Conservation (phyloP, 1,284 basidiomycete genomes). For the Malassezia sp. region DNA sequence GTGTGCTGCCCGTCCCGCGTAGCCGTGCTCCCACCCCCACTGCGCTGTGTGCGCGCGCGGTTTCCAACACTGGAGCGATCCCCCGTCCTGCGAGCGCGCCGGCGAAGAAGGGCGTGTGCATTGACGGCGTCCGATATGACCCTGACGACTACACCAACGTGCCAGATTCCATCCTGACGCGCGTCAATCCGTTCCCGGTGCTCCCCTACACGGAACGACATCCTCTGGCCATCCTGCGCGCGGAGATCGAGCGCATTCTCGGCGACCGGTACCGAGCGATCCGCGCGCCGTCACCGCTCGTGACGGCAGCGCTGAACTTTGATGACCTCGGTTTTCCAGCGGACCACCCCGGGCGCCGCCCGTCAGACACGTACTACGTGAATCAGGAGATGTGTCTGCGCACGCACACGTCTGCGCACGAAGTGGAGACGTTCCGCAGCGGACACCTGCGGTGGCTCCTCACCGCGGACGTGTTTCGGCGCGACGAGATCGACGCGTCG, state of each 20-base stretch:
- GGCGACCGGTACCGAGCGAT: constrained; percentile 46
- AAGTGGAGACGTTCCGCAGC: constrained; percentile 74
- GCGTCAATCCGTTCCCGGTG: constrained; percentile 54
- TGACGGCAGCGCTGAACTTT: constrained; percentile 85
- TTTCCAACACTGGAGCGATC: too few species aligned
- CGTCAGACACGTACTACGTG: constrained; percentile 90
- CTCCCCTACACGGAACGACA: constrained; percentile 69
- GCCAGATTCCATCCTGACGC: constrained; percentile 69
- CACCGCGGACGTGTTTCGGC: constrained; percentile 93
- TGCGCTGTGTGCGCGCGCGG: too few species aligned
- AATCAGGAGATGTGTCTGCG: constrained; percentile 82
- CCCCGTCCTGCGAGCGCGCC: too few species aligned
- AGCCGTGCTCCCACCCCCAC: too few species aligned
- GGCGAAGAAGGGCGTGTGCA: too few species aligned
- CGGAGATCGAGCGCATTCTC: constrained; percentile 74
- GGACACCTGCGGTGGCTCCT: constrained; percentile 76
- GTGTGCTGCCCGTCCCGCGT: too few species aligned
- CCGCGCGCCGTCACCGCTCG: constrained; percentile 68
- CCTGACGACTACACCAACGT: constrained; percentile 74
- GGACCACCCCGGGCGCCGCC: constrained; percentile 82
- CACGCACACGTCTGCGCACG: constrained; percentile 94
- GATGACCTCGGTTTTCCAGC: constrained; percentile 85
- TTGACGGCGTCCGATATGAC: constrained; percentile 51
- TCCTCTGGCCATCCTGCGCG: constrained; percentile 73
- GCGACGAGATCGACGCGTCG: constrained; percentile 92